Base-by-base conservation (phyloP, 495 filamentous ascomycete genomes). In the Daldinia vernicosa region DNA sequence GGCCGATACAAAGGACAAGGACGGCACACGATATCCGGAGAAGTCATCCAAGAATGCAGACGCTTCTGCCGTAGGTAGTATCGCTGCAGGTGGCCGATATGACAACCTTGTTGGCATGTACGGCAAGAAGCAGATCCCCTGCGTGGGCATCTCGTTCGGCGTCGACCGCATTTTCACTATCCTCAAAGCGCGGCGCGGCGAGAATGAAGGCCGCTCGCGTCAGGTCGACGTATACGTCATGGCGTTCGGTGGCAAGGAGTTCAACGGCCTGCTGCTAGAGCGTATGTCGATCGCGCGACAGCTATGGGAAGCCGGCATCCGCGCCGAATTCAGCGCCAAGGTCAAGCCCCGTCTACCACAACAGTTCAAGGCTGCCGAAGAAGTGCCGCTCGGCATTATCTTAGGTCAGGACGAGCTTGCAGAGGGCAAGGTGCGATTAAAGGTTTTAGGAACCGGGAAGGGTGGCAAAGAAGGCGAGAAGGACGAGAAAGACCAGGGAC, bases 51-150 rank as follows among this genome's bases (percentile, higher is more conserved):
- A 78, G 84, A 85, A 76, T 15, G 30, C 11, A 78, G 69, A 68
- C 6, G 64, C 56, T 12, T 84, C 76, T 2, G 69, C 32, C 76
- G 90, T 94, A 3, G 92, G 92, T 52, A 92, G 89, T 71, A 87
- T 94, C 24, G 92, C 91, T 12, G 92, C 91, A 7, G 92, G 92
- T 66, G 92, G 92, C 35, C 88, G 92, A 37, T 94, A 94, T 76
- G 92, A 94, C 74, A 88, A 91, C 67, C 84, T 94, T 6, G 92
- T 94, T 40, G 88, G 88, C 79, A 93, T 93, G 91, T 94, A 93
- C 84, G 68, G 80, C 37, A 93, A 92, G 79, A 82, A 84, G 6
- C 86, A 90, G 73, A 89, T 93, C 55, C 92, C 92, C 24, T 94
- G 92, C 69, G 91, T 94, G 26, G 92, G 92, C 67, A 88, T 94